phyloP scores from a whole-genome alignment of 2,329 filamentous ascomycete species.

The Corinectria fuckeliana region DNA sequence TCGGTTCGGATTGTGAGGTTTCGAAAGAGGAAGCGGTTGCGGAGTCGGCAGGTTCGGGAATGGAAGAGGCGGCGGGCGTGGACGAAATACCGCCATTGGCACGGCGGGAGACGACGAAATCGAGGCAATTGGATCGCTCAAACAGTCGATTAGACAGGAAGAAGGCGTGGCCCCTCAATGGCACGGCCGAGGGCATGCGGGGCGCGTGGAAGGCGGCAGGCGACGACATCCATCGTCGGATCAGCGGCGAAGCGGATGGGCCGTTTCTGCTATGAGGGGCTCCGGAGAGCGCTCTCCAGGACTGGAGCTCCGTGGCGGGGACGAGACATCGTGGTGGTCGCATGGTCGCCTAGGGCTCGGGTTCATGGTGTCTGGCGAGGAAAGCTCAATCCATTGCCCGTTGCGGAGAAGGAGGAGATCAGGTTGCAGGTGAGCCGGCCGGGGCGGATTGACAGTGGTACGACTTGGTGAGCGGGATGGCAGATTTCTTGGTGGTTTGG shows the following conservation, averaged over 20 bases:
- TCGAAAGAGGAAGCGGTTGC: slow-evolving; percentile 30
- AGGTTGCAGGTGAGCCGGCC: slow-evolving; percentile 9
- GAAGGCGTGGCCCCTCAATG: slow-evolving; percentile 35
- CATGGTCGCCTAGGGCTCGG: slow-evolving; percentile 41
- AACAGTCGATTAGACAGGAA: slow-evolving; percentile 47
- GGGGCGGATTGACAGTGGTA: slow-evolving; percentile 30
- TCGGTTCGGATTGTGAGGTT: slow-evolving; percentile 26
- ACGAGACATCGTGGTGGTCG: slow-evolving; percentile 43
- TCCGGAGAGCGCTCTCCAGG: slow-evolving; percentile 27
- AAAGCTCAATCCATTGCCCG: slow-evolving; percentile 38
- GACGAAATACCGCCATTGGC: slow-evolving; percentile 39
- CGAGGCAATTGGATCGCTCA: slow-evolving; percentile 47
- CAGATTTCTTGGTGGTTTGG: slow-evolving; percentile 30
- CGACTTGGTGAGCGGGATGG: slow-evolving; percentile 27
- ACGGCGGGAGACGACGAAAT: slow-evolving; percentile 40
- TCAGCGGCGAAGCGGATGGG: neutral
- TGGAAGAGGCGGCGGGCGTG: slow-evolving; percentile 30
- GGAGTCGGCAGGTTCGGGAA: slow-evolving; percentile 22
- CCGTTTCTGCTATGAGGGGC: slow-evolving; percentile 26
- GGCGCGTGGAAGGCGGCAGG: slow-evolving; percentile 34
- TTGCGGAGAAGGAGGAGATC: slow-evolving; percentile 6
- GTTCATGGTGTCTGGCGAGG: slow-evolving; percentile 39
- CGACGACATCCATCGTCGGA: slow-evolving; percentile 42
- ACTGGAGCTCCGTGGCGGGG: slow-evolving; percentile 39
- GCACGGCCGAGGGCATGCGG: slow-evolving; percentile 27